phyloP scores from a whole-genome alignment of 2,329 filamentous ascomycete species.

The Colletotrichum lentis region DNA sequence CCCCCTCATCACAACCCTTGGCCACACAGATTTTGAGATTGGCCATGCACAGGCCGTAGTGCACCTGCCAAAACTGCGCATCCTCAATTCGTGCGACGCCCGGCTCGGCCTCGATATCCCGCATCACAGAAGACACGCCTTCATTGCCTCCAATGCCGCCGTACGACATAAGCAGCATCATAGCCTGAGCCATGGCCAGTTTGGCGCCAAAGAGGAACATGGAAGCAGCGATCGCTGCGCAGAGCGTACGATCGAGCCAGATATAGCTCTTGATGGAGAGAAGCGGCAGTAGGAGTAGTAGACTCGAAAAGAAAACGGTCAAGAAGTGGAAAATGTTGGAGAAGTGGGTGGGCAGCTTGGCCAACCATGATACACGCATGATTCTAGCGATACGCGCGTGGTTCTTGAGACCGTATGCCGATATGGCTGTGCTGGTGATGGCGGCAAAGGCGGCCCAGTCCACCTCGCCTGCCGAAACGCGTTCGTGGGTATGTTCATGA shows the following conservation, averaged over 20 bases:
- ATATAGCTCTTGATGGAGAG: constrained; percentile 82
- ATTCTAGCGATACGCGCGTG: constrained; percentile 91
- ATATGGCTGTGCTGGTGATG: constrained; percentile 82
- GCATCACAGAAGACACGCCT: constrained; percentile 76
- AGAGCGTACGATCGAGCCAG: constrained; percentile 84
- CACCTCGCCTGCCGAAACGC: constrained; percentile 77
- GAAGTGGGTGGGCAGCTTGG: constrained; percentile 82
- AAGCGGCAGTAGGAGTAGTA: constrained; percentile 83
- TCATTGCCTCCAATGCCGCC: constrained; percentile 48
- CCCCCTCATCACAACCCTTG: constrained; percentile 72
- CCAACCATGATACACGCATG: constrained; percentile 85
- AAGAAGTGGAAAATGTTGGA: constrained; percentile 96
- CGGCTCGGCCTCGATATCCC: constrained; percentile 83
- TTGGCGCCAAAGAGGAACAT: constrained; percentile 91
- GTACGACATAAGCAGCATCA: constrained; percentile 97
- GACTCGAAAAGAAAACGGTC: constrained; percentile 83
- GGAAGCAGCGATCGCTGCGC: constrained; percentile 79
- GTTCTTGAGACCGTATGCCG: constrained; percentile 86
- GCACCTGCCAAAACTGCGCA: constrained; percentile 97
- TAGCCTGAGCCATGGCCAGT: constrained; percentile 83
- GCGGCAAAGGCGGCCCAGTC: constrained; percentile 84
- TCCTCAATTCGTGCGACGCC: constrained; percentile 82
- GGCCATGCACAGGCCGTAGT: constrained; percentile 96
- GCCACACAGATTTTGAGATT: constrained; percentile 82
- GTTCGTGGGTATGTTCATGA: constrained; percentile 70